Percentiles rank a stretch among this genome's conserved stretches.
These are phyloP conservation scores for Notholithocarpus densiflorus DNA, from an alignment of 306 rosid species.

Conservation along the genomic window DNA sequence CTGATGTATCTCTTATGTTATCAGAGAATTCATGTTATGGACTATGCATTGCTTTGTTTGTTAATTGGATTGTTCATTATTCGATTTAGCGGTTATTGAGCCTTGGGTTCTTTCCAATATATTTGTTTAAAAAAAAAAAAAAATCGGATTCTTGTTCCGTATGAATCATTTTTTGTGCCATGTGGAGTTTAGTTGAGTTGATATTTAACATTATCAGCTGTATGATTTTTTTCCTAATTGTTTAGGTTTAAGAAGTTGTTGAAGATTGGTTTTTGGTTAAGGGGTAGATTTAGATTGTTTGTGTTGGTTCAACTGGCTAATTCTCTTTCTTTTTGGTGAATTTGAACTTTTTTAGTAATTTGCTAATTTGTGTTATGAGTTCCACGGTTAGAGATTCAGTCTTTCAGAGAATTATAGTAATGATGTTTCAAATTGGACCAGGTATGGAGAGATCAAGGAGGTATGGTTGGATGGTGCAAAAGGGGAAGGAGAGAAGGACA, in stretches of 20 bases:
- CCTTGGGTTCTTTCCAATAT: background rate
- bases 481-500: conserved; percentile 70
- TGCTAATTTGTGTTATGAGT: background rate
- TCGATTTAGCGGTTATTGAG: background rate
- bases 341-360: background rate
- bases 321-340: background rate
- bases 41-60: background rate
- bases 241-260: background rate
- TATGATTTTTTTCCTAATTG: background rate
- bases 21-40: background rate
- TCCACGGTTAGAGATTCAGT: background rate
- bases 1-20: background rate
- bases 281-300: background rate
- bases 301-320: background rate
- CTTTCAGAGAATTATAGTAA: background rate
- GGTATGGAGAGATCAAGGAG: conserved; percentile 72
- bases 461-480: conserved; percentile 86
- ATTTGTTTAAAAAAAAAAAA: background rate
- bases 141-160: background rate
- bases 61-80: background rate
- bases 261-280: background rate
- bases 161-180: background rate
- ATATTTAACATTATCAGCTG: background rate
- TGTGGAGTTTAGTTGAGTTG: background rate
- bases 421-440: conserved; percentile 25